Percentiles rank a stretch among this genome's conserved stretches.
These are phyloP conservation scores for Spirogloea muscicola DNA, from an alignment of 139 green algal species.

Conservation along the genomic window DNA sequence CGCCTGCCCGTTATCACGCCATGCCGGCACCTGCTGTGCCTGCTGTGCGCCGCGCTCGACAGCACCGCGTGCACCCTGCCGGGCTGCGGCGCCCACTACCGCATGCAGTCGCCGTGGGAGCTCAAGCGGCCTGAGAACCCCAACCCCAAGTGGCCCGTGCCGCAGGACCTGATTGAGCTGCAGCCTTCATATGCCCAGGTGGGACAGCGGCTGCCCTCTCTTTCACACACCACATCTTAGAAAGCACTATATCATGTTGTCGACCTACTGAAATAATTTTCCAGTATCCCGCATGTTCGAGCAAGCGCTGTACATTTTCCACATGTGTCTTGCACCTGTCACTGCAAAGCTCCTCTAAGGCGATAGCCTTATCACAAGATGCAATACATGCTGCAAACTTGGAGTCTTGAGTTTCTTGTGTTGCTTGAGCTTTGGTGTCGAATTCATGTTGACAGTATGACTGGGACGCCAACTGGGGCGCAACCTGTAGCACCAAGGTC, in stretches of 20 bases:
- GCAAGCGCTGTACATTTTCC: too few species aligned
- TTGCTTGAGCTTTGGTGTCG: constrained; percentile 5
- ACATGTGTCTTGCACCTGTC: too few species aligned
- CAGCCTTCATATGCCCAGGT: constrained; percentile 84
- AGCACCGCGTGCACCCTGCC: constrained; percentile 24
- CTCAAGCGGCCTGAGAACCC: constrained; percentile 70
- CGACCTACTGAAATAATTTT: too few species aligned
- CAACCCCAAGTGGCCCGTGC: constrained; percentile 49
- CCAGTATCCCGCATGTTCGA: too few species aligned
- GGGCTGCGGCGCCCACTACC: constrained; percentile 60
- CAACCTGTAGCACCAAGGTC: constrained; percentile 66
- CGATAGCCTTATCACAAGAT: too few species aligned
- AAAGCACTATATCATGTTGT: too few species aligned
- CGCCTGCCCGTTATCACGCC: constrained; percentile 71
- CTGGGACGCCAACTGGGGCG: constrained; percentile 72
- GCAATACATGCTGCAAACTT: too few species aligned
- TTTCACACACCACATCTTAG: too few species aligned
- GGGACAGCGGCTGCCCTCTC: background rate
- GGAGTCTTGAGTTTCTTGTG: too few species aligned
- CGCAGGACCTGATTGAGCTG: constrained; percentile 88
- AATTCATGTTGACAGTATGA: too few species aligned
- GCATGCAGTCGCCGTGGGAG: constrained; percentile 45
- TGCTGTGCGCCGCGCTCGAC: constrained; percentile 63
- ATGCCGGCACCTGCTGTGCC: constrained; percentile 82
- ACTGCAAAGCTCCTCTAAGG: too few species aligned